Percentiles rank a stretch among this genome's conserved stretches.
These are phyloP conservation scores for Curvularia hawaiiensis DNA, from an alignment of 2,329 filamentous ascomycete species.

Conservation along the genomic window DNA sequence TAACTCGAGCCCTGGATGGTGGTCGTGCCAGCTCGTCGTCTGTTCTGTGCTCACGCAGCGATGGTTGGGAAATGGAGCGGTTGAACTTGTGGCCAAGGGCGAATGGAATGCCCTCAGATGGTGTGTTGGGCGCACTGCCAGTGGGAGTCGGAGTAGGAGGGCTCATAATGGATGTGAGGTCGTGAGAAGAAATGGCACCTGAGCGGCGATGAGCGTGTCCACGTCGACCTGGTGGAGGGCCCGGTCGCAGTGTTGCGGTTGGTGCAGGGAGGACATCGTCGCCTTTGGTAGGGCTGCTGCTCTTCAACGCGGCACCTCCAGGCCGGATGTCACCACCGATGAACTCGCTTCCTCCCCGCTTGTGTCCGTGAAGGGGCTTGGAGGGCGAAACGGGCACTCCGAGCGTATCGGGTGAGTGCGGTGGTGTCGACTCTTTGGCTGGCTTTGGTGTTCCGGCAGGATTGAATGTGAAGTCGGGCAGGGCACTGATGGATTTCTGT, in stretches of 20 bases:
- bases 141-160: slow-evolving; percentile 57
- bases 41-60: slow-evolving; percentile 32
- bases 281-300: slow-evolving; percentile 71
- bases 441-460: slow-evolving; percentile 47
- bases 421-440: slow-evolving; percentile 40
- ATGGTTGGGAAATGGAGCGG: slow-evolving; percentile 49
- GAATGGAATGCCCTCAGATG: slow-evolving; percentile 55
- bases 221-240: slow-evolving; percentile 61
- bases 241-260: slow-evolving; percentile 54
- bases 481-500: slow-evolving; percentile 50
- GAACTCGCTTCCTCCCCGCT: slow-evolving; percentile 83
- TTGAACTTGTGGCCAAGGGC: slow-evolving; percentile 43
- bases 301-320: slow-evolving; percentile 63
- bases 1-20: slow-evolving; percentile 68
- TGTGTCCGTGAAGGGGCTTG: slow-evolving; percentile 64
- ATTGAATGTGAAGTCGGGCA: slow-evolving; percentile 58
- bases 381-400: slow-evolving; percentile 54
- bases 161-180: slow-evolving; percentile 72
- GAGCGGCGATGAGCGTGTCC: slow-evolving; percentile 84
- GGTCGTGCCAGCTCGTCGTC: slow-evolving; percentile 40
- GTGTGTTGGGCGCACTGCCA: slow-evolving; percentile 69
- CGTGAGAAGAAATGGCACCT: slow-evolving; percentile 79
- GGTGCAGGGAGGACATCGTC: slow-evolving; percentile 64
- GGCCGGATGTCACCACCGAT: slow-evolving; percentile 70
- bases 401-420: slow-evolving; percentile 45